Evolutionary conservation across 805 yeast genomes (phyloP), one percentile per base, ranked within the genome.

Genomic region (Torulaspora indica): DNA sequence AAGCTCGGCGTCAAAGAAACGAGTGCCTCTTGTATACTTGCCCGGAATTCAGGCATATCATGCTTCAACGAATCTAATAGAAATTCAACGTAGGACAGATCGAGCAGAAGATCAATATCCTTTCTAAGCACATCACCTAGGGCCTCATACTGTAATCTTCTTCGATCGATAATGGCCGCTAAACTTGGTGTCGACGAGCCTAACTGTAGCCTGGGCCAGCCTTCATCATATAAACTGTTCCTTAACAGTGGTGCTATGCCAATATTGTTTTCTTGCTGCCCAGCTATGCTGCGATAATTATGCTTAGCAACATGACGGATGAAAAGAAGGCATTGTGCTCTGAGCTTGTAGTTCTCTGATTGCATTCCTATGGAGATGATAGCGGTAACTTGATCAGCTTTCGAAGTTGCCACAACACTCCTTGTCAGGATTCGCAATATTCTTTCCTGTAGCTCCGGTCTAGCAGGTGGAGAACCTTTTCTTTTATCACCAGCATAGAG

Each of bases 81-180:
- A 55, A 88, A 89, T 39, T 75, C 76, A 31, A 87, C 59, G 48
- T 75, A 77, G 0, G 73, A 60, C 29, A 81, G 63, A 53, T 79
- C 80, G 10, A 66, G 53, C 2, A 66, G 46, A 25, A 80, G 58
- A 0, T 58, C 53, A 1, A 76, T 69, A 31, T 74, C 69, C 27
- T 74, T 70, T 44, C 74, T 70, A 40, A 84, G 58, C 6, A 90
- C 70, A 15, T 78, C 73, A 1, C 95, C 93, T 18, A 90, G 62
- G 0, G 95, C 81, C 59, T 86, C 95, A 57, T 87, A 90, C 53
- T 85, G 87, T 30, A 73, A 64, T 54, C 75, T 74, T 53, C 93
- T 72, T 52, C 77, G 81, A 4, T 64, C 53, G 2, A 76, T 47
- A 2, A 70, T 54, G 35, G 64, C 68, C 42, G 69, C 66, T 12